Evolutionary conservation across 495 filamentous ascomycete species (phyloP).

Genomic region (Elasticomyces elasticus): DNA sequence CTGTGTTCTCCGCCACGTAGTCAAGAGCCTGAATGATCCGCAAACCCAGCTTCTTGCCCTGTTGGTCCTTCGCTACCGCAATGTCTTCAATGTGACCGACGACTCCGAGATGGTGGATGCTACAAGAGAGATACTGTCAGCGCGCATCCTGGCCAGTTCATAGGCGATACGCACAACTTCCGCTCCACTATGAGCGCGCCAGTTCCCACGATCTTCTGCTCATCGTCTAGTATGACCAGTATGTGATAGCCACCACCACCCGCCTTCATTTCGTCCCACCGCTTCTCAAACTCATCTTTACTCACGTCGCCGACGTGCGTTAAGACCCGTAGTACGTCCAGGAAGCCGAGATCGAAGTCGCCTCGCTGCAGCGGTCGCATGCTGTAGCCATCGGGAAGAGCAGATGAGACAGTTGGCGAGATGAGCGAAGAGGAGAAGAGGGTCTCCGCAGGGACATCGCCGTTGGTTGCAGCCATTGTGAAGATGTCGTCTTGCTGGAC

Average conservation of each 20-base stretch:
- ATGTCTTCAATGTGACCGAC: conserved; percentile 99
- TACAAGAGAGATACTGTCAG: conserved; percentile 24
- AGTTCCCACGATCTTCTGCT: conserved; percentile 66
- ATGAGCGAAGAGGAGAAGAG: conserved; percentile 74
- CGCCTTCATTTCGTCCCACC: conserved; percentile 74
- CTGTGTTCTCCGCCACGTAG: conserved; percentile 69
- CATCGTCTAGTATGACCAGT: conserved; percentile 66
- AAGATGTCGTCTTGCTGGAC: not conserved
- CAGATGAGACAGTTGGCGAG: conserved; percentile 58
- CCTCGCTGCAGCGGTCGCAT: conserved; percentile 67
- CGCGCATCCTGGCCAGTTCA: conserved; percentile 1
- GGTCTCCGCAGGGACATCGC: conserved; percentile 34
- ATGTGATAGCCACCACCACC: conserved; percentile 74
- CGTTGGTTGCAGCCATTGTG: conserved; percentile 9
- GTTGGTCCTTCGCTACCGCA: conserved; percentile 83
- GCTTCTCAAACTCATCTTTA: conserved; percentile 60
- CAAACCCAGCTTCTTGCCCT: conserved; percentile 91
- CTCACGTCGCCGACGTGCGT: conserved; percentile 86
- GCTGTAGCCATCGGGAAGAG: conserved; percentile 69
- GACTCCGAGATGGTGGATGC: conserved; percentile 59
- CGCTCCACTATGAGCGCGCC: conserved; percentile 77
- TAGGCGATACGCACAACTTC: conserved; percentile 53
- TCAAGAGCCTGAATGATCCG: conserved; percentile 91
- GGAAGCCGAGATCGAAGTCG: conserved; percentile 72
- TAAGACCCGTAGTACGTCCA: conserved; percentile 82